Evolutionary conservation across 2,329 filamentous ascomycete species (phyloP), one percentile per base, ranked within the genome.

Genomic region (Cercospora sp.): DNA sequence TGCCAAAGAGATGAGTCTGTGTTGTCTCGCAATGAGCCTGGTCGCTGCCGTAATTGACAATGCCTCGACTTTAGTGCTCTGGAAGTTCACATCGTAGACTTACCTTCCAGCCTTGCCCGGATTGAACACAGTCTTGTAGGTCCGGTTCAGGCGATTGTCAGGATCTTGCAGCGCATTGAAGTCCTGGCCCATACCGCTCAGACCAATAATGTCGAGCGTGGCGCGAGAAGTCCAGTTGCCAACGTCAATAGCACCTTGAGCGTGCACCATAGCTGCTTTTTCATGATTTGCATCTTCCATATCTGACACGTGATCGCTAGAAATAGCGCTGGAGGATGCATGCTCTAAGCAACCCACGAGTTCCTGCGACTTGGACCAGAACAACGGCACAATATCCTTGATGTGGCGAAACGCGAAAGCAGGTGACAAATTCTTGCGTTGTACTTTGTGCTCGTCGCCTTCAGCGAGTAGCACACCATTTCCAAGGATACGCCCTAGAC

Each of bases 401-500:
- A 85, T 75, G 69, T 85, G 83, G 26, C 83, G 79, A 72, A 82
- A 85, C 4, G 81, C 77, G 70, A 85, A 85, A 1, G 83, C 83
- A 0, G 83, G 83, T 79, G 82, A 82, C 8, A 85, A 74, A 13
- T 80, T 77, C 71, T 81, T 84, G 43, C 83, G 74, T 72, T 85
- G 83, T 2, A 87, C 82, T 81, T 91, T 95, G 79, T 97, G 94
- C 75, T 94, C 91, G 12, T 96, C 91, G n/a, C 94, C 94, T 79
- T 97, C 94, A 1, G 92, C 91, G 10, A 97, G 82, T 43, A 97
- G 80, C 13, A 94, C 82, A 9, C 91, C 91, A 12, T 89, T 81
- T 9, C 92, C 90, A 12, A 94, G 82, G 28, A 93, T 82, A 24
- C 87, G 84, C 1, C 85, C 86, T 3, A 94, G 81, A 1, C 85